Percentiles rank a stretch among this genome's conserved stretches.
Evolutionary conservation across 2,329 filamentous ascomycete species (phyloP).

Genomic region (Piedraia hortae): DNA sequence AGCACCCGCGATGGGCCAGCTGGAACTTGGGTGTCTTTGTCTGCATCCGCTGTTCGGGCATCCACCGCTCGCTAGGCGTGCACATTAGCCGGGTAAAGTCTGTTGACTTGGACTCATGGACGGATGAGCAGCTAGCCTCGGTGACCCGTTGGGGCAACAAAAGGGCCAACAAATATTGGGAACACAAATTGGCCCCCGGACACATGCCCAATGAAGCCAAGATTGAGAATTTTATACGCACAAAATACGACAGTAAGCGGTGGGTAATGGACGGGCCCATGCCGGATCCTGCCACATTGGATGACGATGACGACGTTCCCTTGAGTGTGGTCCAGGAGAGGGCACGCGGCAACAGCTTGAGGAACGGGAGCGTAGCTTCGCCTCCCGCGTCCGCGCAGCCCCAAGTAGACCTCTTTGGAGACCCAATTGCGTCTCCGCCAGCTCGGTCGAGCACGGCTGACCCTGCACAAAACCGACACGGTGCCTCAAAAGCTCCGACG

Average conservation of each 20-base stretch:
- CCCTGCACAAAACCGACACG: constrained; percentile 36
- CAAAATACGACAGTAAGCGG: constrained; percentile 94
- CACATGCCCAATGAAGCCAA: constrained; percentile 89
- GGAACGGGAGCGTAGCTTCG: constrained; percentile 10
- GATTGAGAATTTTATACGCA: constrained; percentile 98
- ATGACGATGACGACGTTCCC: constrained; percentile 42
- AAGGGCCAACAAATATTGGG: constrained; percentile 97
- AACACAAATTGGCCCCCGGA: constrained; percentile 69
- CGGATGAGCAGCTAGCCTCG: constrained; percentile 86
- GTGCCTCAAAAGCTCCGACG: constrained; percentile 9
- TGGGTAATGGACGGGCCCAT: constrained; percentile 98
- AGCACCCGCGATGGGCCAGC: constrained; percentile 95
- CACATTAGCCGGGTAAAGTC: constrained; percentile 97
- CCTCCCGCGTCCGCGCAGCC: constrained; percentile 14
- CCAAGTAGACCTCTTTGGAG: constrained; percentile 47
- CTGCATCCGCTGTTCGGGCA: constrained; percentile 88
- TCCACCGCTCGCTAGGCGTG: constrained; percentile 95
- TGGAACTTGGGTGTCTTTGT: constrained; percentile 96
- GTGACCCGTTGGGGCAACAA: constrained; percentile 88
- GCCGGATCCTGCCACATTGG: constrained; percentile 71
- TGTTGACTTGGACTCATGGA: constrained; percentile 94
- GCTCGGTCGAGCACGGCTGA: constrained; percentile 47
- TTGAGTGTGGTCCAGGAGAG: constrained; percentile 41
- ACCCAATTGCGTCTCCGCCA: constrained; percentile 26
- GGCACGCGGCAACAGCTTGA: constrained; percentile 29